These are phyloP conservation scores for Starmerella tilneyi DNA, from an alignment of 805 yeast species.

Conservation along the genomic window DNA sequence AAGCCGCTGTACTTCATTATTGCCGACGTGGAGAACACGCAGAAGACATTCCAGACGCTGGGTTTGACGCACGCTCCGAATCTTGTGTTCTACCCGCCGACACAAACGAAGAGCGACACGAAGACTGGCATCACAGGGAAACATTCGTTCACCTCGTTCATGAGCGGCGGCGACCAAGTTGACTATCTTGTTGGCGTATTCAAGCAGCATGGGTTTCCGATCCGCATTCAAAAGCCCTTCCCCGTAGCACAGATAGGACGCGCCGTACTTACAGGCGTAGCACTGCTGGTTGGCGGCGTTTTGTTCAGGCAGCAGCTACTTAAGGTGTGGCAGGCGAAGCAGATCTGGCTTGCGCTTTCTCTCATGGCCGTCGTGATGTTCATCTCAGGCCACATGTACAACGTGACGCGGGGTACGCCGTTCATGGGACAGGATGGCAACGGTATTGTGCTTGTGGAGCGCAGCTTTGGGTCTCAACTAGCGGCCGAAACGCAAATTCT, in stretches of 20 bases:
- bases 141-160: constrained; percentile 26
- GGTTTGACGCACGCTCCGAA: constrained; percentile 69
- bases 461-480: constrained; percentile 65
- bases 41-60: constrained; percentile 43
- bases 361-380: constrained; percentile 59
- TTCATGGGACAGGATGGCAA: constrained; percentile 40
- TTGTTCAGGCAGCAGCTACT: constrained; percentile 30
- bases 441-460: constrained; percentile 42
- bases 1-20: constrained; percentile 51
- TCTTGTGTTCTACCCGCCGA: constrained; percentile 52
- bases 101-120: constrained; percentile 29
- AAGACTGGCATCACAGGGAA: constrained; percentile 27
- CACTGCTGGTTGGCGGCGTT: constrained; percentile 15
- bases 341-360: constrained; percentile 63
- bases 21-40: constrained; percentile 58
- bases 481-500: constrained; percentile 86
- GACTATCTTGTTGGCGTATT: constrained; percentile 25
- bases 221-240: constrained; percentile 30
- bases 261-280: constrained; percentile 15
- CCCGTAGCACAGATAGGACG: constrained; percentile 25
- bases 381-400: constrained; percentile 88
- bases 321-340: constrained; percentile 40
- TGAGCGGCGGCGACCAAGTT: constrained; percentile 21
- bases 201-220: constrained; percentile 23
- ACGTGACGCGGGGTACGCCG: constrained; percentile 64